Conservation (phyloP, 2,329 filamentous ascomycete genomes). For the Colletotrichum musae region DNA sequence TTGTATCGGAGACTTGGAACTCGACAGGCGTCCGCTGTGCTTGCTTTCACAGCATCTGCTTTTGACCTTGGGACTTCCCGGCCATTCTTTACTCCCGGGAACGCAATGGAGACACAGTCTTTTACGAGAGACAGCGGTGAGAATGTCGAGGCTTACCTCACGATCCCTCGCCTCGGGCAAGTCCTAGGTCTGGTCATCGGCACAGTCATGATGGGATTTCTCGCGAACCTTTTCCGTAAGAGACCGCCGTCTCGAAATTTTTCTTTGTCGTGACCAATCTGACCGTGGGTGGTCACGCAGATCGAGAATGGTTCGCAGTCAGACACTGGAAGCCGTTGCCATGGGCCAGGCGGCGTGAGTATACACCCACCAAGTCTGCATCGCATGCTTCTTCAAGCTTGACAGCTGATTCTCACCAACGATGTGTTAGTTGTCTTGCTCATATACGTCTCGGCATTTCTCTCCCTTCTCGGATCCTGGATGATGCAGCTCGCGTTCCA, state of each 20-base stretch:
- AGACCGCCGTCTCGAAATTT: neutral
- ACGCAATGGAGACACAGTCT: too few relatives aligned
- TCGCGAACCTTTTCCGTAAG: neutral
- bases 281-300: neutral
- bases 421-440: slow-evolving; percentile 5
- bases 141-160: too few relatives aligned
- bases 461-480: slow-evolving; percentile 19
- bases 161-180: neutral
- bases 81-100: too few relatives aligned
- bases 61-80: too few relatives aligned
- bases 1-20: too few relatives aligned
- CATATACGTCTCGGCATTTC: slow-evolving; percentile 7
- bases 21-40: too few relatives aligned
- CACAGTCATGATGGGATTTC: neutral
- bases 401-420: neutral
- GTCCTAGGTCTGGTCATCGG: neutral
- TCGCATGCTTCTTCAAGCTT: neutral
- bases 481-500: neutral
- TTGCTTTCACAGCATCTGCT: too few relatives aligned
- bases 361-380: neutral
- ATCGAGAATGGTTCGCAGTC: slow-evolving; percentile 1
- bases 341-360: slow-evolving; percentile 18
- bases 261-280: neutral
- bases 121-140: too few relatives aligned
- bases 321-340: slow-evolving; percentile 12